Evolutionary conservation across 1,139 yeast genomes (phyloP).

Genomic region (Komagataea norvegica): DNA sequence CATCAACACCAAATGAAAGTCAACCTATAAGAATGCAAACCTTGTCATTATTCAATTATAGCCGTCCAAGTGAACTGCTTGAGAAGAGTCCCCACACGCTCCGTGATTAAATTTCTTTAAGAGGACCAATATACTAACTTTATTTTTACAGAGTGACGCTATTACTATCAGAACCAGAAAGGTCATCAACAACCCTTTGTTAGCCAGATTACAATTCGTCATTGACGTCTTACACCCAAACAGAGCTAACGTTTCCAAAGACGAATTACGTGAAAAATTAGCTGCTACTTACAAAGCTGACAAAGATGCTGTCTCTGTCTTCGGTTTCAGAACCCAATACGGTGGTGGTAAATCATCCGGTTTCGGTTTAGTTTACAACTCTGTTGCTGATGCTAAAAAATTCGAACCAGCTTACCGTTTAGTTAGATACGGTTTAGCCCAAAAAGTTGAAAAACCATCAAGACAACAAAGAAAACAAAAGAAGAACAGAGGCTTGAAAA

Average conservation of each 20-base stretch:
- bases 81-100: too few relatives aligned
- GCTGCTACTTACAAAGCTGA: conserved; percentile 97
- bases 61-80: too few relatives aligned
- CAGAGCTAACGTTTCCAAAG: conserved; percentile 99
- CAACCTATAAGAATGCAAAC: too few relatives aligned
- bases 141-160: conserved; percentile 59
- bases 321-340: conserved; percentile 98
- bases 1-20: too few relatives aligned
- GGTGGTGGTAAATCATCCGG: conserved; percentile 99
- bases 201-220: conserved; percentile 99
- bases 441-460: conserved; percentile 93
- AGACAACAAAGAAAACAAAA: conserved; percentile 99
- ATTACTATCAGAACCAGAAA: conserved; percentile 99
- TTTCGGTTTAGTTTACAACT: conserved; percentile 98
- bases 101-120: too few relatives aligned
- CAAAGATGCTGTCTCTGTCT: conserved; percentile 97
- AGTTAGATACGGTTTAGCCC: conserved; percentile 98
- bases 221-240: conserved; percentile 99
- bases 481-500: conserved; percentile 99
- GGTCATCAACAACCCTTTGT: conserved; percentile 99
- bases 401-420: conserved; percentile 99
- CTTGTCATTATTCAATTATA: neutral
- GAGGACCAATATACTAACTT: conserved; percentile 20
- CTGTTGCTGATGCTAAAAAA: conserved; percentile 95
- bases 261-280: conserved; percentile 97